Evolutionary conservation across 2,329 filamentous ascomycete species (phyloP).

Genomic region (Helicocarpus griseus): DNA sequence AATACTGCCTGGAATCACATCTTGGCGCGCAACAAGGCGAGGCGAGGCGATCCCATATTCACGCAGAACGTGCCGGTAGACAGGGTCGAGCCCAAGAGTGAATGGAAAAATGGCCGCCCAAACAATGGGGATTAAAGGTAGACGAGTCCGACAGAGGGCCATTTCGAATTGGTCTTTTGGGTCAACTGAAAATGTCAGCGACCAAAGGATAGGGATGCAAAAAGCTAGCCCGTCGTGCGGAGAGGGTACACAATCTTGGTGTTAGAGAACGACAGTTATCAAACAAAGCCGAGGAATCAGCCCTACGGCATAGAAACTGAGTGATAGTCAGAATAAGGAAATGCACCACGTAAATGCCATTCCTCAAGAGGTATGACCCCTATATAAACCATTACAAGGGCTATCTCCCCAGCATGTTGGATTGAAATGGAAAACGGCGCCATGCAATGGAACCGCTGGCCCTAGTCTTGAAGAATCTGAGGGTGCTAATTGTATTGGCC

Average conservation of each 20-base stretch:
- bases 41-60: neutral
- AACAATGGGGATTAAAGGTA: neutral
- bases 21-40: neutral
- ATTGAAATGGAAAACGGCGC: neutral
- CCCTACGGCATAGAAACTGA: neutral
- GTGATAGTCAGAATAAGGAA: neutral
- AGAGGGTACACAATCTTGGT: neutral
- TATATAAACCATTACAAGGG: neutral
- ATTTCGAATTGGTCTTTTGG: neutral
- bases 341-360: neutral
- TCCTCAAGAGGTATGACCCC: neutral
- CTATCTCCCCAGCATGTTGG: neutral
- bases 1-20: conserved; percentile 7
- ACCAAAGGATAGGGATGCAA: neutral
- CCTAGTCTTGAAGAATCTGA: neutral
- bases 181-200: neutral
- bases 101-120: neutral
- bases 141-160: neutral
- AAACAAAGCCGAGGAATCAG: neutral
- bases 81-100: neutral
- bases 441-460: neutral
- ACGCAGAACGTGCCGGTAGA: neutral
- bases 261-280: neutral
- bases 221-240: neutral
- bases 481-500: neutral